These are phyloP conservation scores for Aspergillus panamensis DNA, from an alignment of 495 filamentous ascomycete genomes.

Conservation along the genomic window DNA sequence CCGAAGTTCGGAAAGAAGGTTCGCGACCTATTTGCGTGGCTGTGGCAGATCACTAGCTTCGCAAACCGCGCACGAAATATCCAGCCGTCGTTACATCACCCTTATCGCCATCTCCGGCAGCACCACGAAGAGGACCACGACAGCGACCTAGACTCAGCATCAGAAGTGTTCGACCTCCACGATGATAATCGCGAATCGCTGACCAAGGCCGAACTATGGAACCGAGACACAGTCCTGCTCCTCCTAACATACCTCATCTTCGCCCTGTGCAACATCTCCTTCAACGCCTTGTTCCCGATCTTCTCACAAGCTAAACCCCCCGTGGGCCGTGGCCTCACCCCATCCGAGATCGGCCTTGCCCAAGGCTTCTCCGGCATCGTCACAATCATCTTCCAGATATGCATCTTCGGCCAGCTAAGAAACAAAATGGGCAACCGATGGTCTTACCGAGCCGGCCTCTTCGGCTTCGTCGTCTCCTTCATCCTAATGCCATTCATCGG, in stretches of 20 bases:
- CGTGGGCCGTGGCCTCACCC: conserved; percentile 68
- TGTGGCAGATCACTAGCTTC: conserved; percentile 69
- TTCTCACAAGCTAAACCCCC: conserved; percentile 74
- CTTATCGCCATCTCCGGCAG: conserved; percentile 23
- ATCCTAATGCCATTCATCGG: conserved; percentile 86
- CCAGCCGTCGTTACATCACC: conserved; percentile 26
- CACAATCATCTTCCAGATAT: conserved; percentile 86
- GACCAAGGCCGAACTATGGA: conserved; percentile 55
- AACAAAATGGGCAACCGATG: conserved; percentile 79
- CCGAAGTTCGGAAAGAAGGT: conserved; percentile 59
- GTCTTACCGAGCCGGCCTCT: conserved; percentile 73
- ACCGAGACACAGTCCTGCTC: conserved; percentile 74
- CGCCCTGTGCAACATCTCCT: conserved; percentile 82
- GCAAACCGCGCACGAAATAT: conserved; percentile 58
- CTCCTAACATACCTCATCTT: conserved; percentile 83
- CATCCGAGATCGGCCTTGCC: conserved; percentile 78
- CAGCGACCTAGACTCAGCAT: conserved; percentile 42
- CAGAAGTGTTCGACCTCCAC: conserved; percentile 38
- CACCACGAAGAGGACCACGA: conserved; percentile 34
- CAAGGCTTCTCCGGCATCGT: conserved; percentile 79
- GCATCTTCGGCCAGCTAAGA: conserved; percentile 73
- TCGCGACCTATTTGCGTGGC: conserved; percentile 60
- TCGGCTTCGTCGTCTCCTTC: conserved; percentile 82
- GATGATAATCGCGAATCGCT: conserved; percentile 34
- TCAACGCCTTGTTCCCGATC: conserved; percentile 88